phyloP scores from a whole-genome alignment of 2,329 filamentous ascomycete species.

The Trichophyton benhamiae region DNA sequence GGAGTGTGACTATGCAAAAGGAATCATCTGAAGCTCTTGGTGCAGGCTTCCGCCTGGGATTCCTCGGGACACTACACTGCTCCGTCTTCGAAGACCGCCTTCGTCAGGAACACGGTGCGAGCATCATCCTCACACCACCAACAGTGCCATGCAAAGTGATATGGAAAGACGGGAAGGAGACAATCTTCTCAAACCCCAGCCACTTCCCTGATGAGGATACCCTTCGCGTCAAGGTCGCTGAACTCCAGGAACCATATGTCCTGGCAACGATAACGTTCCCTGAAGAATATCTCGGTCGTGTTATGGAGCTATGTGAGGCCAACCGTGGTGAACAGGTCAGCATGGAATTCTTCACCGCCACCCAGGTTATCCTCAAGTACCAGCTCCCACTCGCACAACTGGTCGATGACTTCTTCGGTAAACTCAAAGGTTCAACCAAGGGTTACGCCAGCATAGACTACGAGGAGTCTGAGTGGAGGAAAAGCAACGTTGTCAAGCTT shows the following conservation, averaged over 20 bases:
- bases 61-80: constrained; percentile 91
- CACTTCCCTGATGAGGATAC: constrained; percentile 68
- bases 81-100: constrained; percentile 97
- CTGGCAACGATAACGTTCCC: constrained; percentile 77
- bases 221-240: constrained; percentile 42
- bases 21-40: constrained; percentile 89
- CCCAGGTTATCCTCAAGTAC: constrained; percentile 91
- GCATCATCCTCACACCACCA: constrained; percentile 92
- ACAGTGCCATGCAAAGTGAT: constrained; percentile 83
- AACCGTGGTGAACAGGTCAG: constrained; percentile 80
- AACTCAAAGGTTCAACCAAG: constrained; percentile 84
- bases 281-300: constrained; percentile 83
- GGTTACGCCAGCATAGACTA: constrained; percentile 95
- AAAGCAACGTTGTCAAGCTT: constrained; percentile 71
- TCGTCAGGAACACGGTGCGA: constrained; percentile 84
- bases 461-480: constrained; percentile 81
- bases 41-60: constrained; percentile 85
- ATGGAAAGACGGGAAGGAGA: constrained; percentile 64
- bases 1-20: constrained; percentile 86
- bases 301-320: constrained; percentile 86
- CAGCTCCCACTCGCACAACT: constrained; percentile 76
- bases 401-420: constrained; percentile 95
- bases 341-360: constrained; percentile 79
- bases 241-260: constrained; percentile 64
- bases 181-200: constrained; percentile 71